Percentiles rank a stretch among this genome's conserved stretches.
Evolutionary conservation across 345 rosid species (phyloP).

Genomic region (Durio zibethinus): DNA sequence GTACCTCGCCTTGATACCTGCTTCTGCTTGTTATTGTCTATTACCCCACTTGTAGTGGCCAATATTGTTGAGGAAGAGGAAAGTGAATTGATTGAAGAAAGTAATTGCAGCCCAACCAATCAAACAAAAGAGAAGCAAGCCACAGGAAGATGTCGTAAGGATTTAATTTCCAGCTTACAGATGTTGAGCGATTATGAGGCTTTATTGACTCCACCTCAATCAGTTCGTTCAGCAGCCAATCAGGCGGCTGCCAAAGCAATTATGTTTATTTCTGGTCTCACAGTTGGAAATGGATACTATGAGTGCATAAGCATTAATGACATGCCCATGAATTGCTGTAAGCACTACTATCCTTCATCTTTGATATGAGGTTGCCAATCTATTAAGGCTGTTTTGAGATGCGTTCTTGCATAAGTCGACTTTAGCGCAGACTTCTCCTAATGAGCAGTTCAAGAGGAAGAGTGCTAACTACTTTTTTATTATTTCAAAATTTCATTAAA

Average conservation of each 20-base stretch:
- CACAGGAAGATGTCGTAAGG: conserved; percentile 56
- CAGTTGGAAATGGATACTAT: conserved; percentile 53
- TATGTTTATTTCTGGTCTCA: conserved; percentile 60
- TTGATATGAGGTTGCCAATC: background rate
- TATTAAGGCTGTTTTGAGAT: background rate
- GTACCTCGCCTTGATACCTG: conserved; percentile 85
- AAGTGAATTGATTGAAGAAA: conserved; percentile 59
- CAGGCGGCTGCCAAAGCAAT: conserved; percentile 93
- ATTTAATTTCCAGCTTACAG: conserved; percentile 71
- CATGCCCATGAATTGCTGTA: conserved; percentile 70
- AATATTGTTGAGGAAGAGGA: conserved; percentile 92
- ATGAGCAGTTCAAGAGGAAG: background rate
- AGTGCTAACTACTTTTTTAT: background rate
- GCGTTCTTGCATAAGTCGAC: background rate
- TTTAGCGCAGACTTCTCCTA: background rate
- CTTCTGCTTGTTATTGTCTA: conserved; percentile 76
- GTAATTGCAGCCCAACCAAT: conserved; percentile 32
- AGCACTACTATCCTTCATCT: conserved; percentile 33
- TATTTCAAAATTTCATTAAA: background rate
- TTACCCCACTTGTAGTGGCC: conserved; percentile 72
- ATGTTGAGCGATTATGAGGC: conserved; percentile 74
- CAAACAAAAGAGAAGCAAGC: conserved; percentile 52
- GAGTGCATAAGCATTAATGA: conserved; percentile 71
- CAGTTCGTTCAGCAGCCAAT: conserved; percentile 66
- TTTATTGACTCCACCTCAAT: conserved; percentile 71